Conservation (phyloP, 305 asterid genomes). For the Fraxinus sp. region DNA sequence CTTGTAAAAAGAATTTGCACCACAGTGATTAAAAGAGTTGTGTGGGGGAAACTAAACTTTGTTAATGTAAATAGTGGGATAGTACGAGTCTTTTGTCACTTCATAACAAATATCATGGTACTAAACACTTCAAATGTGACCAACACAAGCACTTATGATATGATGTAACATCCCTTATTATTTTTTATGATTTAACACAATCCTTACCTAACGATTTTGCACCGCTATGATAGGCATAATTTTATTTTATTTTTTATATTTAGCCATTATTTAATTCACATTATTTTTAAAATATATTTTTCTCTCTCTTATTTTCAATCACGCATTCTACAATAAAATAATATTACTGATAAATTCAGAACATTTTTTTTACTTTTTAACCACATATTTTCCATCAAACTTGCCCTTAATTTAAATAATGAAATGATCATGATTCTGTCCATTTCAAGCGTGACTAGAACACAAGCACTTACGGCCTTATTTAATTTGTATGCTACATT, state of each 20-base stretch:
- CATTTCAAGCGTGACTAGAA: neutral
- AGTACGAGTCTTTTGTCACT: neutral
- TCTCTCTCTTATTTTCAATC: too few species aligned
- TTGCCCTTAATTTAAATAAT: neutral
- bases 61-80: neutral
- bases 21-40: neutral
- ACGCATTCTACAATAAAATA: too few species aligned
- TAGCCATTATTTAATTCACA: too few species aligned
- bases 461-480: neutral
- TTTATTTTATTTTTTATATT: too few species aligned
- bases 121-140: neutral
- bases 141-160: neutral
- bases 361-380: too few species aligned
- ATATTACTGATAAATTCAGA: too few species aligned
- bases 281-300: too few species aligned
- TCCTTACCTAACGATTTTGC: neutral
- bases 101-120: neutral
- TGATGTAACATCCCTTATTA: neutral
- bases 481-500: too few species aligned
- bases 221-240: too few species aligned
- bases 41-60: neutral
- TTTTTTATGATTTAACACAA: neutral
- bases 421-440: neutral
- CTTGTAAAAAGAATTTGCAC: neutral
- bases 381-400: too few species aligned